Evolutionary conservation across 2,329 filamentous ascomycete genomes (phyloP).

Genomic region (Aspergillus pseudotamarii): DNA sequence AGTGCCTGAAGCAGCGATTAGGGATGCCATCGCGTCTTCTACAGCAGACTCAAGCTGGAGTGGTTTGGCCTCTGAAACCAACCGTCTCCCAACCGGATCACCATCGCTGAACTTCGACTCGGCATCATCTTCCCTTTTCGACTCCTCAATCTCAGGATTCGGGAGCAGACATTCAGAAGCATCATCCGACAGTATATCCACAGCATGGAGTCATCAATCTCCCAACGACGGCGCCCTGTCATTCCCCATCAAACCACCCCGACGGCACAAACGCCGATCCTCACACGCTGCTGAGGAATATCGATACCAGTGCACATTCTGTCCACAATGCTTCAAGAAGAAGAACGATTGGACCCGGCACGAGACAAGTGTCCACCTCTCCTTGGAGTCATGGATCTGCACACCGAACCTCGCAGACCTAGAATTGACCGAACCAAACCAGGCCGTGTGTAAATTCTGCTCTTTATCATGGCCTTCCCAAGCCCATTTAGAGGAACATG

Average conservation of each 20-base stretch:
- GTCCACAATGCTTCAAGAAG: slow-evolving; percentile 50
- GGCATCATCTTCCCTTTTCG: slow-evolving; percentile 28
- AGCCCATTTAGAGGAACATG: slow-evolving; percentile 55
- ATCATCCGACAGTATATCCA: slow-evolving; percentile 35
- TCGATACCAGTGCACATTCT: slow-evolving; percentile 53
- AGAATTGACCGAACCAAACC: not conserved
- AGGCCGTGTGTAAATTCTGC: slow-evolving; percentile 52
- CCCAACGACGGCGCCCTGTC: slow-evolving; percentile 21
- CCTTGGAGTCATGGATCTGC: slow-evolving; percentile 48
- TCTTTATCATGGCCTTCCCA: slow-evolving; percentile 45
- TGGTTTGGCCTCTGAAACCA: slow-evolving; percentile 4
- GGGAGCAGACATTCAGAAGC: slow-evolving; percentile 33
- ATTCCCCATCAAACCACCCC: slow-evolving; percentile 19
- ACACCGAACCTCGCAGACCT: slow-evolving; percentile 26
- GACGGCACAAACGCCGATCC: not conserved
- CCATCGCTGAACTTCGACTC: slow-evolving; percentile 30
- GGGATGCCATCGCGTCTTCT: slow-evolving; percentile 35
- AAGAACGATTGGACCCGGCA: slow-evolving; percentile 56
- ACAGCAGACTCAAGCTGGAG: slow-evolving; percentile 5
- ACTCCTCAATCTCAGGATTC: slow-evolving; percentile 35
- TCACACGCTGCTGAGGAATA: slow-evolving; percentile 10
- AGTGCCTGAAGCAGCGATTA: slow-evolving; percentile 43
- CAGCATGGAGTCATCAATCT: slow-evolving; percentile 38
- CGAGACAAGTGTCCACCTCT: slow-evolving; percentile 54
- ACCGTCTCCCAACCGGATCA: slow-evolving; percentile 1